Percentiles rank a stretch among this genome's conserved stretches.
Evolutionary conservation across 257 asterid genomes (phyloP).

Genomic region (Leonotis leonurus): DNA sequence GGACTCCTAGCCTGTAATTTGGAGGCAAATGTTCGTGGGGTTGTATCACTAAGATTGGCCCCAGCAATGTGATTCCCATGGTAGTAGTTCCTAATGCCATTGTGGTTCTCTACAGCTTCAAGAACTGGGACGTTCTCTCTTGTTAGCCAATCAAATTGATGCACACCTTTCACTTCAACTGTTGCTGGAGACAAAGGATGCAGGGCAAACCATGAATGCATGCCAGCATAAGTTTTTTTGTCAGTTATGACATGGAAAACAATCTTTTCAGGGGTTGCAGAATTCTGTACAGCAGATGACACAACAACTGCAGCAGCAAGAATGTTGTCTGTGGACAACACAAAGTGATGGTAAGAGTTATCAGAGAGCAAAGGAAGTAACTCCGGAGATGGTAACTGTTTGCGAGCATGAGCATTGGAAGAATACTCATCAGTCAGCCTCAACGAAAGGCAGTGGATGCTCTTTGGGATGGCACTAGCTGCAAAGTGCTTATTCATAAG

Average conservation of each 20-base stretch:
- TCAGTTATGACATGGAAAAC: constrained; percentile 99
- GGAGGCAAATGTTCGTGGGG: constrained; percentile 86
- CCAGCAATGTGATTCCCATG: constrained; percentile 93
- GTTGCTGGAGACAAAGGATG: constrained; percentile 80
- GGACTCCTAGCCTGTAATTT: constrained; percentile 95
- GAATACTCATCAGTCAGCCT: constrained; percentile 95
- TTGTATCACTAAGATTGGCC: constrained; percentile 75
- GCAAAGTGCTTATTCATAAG: constrained; percentile 73
- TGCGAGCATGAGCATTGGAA: constrained; percentile 95
- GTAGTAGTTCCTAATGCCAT: constrained; percentile 76
- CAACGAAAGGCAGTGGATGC: constrained; percentile 66
- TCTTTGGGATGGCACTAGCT: constrained; percentile 48
- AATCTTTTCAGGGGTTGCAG: constrained; percentile 59
- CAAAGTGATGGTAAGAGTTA: constrained; percentile 78
- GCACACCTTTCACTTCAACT: constrained; percentile 95
- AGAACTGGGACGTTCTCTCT: constrained; percentile 96
- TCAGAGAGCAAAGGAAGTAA: constrained; percentile 87
- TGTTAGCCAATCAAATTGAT: constrained; percentile 96
- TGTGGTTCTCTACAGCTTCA: constrained; percentile 89
- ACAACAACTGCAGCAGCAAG: constrained; percentile 96
- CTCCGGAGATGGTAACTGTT: constrained; percentile 94
- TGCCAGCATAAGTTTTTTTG: constrained; percentile 98
- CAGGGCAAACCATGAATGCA: constrained; percentile 98
- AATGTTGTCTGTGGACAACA: constrained; percentile 86
- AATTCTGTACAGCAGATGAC: constrained; percentile 67